Percentiles rank a stretch among this genome's conserved stretches.
Conservation (phyloP, 2,329 filamentous ascomycete species). For the Fusarium citri region DNA sequence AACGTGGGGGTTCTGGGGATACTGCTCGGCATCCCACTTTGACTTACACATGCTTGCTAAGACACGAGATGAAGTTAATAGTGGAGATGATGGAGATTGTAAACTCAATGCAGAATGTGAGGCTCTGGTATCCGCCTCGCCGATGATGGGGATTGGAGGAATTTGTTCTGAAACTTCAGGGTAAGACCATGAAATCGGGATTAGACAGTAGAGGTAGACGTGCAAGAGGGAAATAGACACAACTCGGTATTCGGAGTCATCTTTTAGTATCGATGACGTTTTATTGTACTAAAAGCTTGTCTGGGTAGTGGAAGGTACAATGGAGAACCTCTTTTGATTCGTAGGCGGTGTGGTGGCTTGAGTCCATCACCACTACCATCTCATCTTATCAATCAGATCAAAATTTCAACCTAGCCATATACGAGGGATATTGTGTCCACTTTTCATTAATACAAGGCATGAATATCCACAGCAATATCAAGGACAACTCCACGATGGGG, state of each 20-base stretch:
- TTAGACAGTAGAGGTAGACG: not conserved
- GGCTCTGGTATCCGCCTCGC: not conserved
- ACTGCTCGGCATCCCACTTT: not conserved
- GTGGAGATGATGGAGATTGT: not conserved
- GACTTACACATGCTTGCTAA: not conserved
- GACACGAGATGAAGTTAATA: not conserved
- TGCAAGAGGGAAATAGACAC: not conserved
- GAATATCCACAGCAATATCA: constrained; percentile 27
- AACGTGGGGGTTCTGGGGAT: not conserved
- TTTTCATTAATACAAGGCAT: constrained; percentile 31
- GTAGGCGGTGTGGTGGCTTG: too few relatives aligned
- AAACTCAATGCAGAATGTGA: not conserved
- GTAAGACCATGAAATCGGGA: not conserved
- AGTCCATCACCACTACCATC: rapidly evolving
- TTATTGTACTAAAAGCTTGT: not conserved
- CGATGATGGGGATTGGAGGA: not conserved
- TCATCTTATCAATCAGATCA: constrained; percentile 43
- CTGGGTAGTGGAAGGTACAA: not conserved
- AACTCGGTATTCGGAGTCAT: not conserved
- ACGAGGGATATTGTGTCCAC: constrained; percentile 15
- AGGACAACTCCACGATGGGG: not conserved
- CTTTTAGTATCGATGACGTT: not conserved
- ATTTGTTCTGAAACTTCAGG: not conserved
- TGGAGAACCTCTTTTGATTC: not conserved
- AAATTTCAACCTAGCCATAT: not conserved